Base-by-base conservation (phyloP, 768 basidiomycete genomes). In the Leccinum obscurum region DNA sequence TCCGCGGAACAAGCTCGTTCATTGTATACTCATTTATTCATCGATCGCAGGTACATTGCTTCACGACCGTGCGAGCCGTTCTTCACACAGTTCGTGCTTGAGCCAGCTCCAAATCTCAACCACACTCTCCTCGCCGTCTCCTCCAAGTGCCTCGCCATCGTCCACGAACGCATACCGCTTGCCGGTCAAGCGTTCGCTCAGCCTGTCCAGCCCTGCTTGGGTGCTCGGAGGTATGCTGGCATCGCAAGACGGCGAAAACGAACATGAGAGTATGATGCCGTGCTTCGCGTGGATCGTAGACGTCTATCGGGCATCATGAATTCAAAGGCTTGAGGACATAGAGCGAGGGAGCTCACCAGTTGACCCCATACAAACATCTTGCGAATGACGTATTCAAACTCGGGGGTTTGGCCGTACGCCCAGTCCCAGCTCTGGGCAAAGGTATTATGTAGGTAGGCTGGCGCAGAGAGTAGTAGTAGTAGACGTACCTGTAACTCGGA, bases 331-430 rank as follows among this genome's bases (percentile, higher is more conserved):
- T 20, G 41, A 53, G 39, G 2, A 39, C 11, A 55, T 15, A 35
- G 26, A 32, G 74, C 13, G 75, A 56, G 32, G 10, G 4, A 32
- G 6, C 68, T 62, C 64, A 85, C 85, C 28, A 81, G 72, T 34
- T 73, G 67, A 10, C 84, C 86, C 84, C 85, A 85, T 4, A 68
- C 51, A 62, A 88, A 87, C n/a, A 70, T 58, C 26, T 70, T 68
- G 4, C 66, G 55, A 13, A 84, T 50, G 3, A 77, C 78, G 67
- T 92, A 90, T 7, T 85, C 88, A 71, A 99, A 98, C 69, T 96
- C 91, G 46, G 95, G 95, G 0, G 95, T 96, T 69, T 95, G 92
- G 0, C 95, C 96, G 67, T 86, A 97, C 14, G 83, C 78, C 94
- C 95, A 98, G 22, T 92, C 83, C 97, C 97, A 98, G 35, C 82